Evolutionary conservation across 1,284 basidiomycete species (phyloP), one percentile per base, ranked within the genome.

Genomic region (Blastosporella zonata): DNA sequence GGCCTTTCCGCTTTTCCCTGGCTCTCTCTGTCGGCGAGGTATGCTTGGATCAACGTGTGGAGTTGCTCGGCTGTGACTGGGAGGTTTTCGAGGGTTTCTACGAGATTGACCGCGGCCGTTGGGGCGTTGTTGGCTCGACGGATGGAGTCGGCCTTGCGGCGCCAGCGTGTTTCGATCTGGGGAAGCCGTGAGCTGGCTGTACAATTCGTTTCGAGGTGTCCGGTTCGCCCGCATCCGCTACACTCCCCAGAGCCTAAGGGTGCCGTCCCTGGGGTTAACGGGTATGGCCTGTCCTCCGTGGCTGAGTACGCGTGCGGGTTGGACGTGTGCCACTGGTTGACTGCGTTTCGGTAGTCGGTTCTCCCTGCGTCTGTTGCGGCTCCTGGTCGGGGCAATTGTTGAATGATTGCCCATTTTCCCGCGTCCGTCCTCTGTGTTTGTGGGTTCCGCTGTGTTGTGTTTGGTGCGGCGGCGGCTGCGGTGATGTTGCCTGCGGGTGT

Each of bases 1-100:
- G 45, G 38, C 52, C 54, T 54, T 35, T 52, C 47, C 42, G 17
- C 58, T 38, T 59, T 59, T 59, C 54, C 55, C 55, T 54, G 52
- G 22, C 12, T 10, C 9, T 41, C 8, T 12, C 3, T 6, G 25
- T 27, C 22, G 9, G 29, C 38, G 15, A 36, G 6, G 10, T 31
- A 31, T 10, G 2, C 40, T 13, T 12, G 23, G 2, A 47, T 9
- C 12, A 15, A 9, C 20, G 27, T 21, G 5, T 18, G 13, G 6
- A 42, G 21, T 17, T 42, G 31, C 18, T 31, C 36, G 5, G 15
- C 9, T 22, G 37, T 39, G 36, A 39, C 21, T 15, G 15, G 28
- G 6, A 31, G 13, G 15, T 6, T 17, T 2, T 28, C 18, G 1
- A 2, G 2, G 18, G 36, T 18, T 2, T n/a, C 18, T 9, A 47